Base-by-base conservation (phyloP, 306 rosid genomes). In the Malus sylvestris region DNA sequence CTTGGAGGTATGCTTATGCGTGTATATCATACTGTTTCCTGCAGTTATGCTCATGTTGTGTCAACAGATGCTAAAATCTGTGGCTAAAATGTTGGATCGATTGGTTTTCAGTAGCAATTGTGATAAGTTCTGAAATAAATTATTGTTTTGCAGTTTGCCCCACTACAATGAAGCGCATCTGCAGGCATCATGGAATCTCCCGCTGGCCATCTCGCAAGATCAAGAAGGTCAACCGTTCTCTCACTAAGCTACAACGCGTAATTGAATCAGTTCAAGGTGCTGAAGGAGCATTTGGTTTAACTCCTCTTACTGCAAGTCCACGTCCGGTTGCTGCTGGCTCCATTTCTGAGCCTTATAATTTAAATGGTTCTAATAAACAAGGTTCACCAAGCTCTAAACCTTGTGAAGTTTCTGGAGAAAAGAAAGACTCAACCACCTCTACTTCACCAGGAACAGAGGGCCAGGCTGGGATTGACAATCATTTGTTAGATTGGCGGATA, bases 181-280 rank as follows among this genome's bases (percentile, higher is more conserved):
- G 97, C 78, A 87, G 98, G 83, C 96, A 88, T 78, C 93, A 93
- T 61, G 97, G 97, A 77, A 93, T 93, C 76, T 88, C 96, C 8
- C 93, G 96, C 55, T 93, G 97, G 98, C 97, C 98, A 1, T 93
- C 98, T 57, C 91, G 97, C 73, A 93, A 93, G 89, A 93, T 93
- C 60, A 90, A 90, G 66, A 93, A 91, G 87, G 94, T 93, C 45
- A 91, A 90, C 70, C 90, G 80, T 67, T 93, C 97, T 57, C 85
- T 93, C 63, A 86, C 90, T 20, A 91, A 93, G 87, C 94, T 93
- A 65, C 89, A 91, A 83, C 76, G 76, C 32, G 97, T 91, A 10
- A 91, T 93, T 60, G 97, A 93, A 52, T 91, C 96, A 62, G 98
- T 93, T 68, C 96, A 88, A 70, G 91, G 92, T 71, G 93, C 86